Conservation (phyloP, 345 rosid species). For the Erucastrum elatum region DNA sequence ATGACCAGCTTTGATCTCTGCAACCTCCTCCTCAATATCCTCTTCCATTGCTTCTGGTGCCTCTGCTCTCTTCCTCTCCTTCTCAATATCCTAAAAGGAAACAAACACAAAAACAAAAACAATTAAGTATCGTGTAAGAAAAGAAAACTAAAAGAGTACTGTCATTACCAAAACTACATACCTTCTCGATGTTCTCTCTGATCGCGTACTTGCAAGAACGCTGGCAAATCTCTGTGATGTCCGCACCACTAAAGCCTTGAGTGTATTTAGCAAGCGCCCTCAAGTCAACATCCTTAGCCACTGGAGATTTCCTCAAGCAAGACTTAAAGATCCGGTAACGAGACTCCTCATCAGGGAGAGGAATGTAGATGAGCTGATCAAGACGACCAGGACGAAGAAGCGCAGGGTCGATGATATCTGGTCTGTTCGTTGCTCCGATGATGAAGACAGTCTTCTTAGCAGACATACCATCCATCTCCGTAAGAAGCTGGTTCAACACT, state of each 20-base stretch:
- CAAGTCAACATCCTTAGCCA: too few species aligned
- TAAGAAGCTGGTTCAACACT: constrained; percentile 67
- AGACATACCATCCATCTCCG: constrained; percentile 80
- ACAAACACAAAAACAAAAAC: background rate
- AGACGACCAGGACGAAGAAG: constrained; percentile 68
- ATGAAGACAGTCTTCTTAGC: constrained; percentile 70
- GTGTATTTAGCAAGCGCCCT: too few species aligned
- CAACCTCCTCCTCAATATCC: constrained; percentile 52
- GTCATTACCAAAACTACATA: too few species aligned
- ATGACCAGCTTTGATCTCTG: constrained; percentile 41
- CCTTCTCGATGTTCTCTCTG: too few species aligned
- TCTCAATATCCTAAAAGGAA: constrained; percentile 37
- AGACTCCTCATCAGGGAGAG: constrained; percentile 72
- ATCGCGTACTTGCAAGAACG: too few species aligned
- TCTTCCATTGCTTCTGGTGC: constrained; percentile 48
- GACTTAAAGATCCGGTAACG: constrained; percentile 17
- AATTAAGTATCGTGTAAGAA: too few species aligned
- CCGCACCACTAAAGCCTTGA: too few species aligned
- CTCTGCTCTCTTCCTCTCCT: constrained; percentile 35
- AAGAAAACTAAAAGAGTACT: too few species aligned
- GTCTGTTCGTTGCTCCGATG: constrained; percentile 68
- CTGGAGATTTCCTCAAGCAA: too few species aligned
- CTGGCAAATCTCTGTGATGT: too few species aligned
- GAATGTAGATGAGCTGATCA: constrained; percentile 68
- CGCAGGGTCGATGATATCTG: constrained; percentile 59